phyloP scores from a whole-genome alignment of 2,329 filamentous ascomycete species.

The Aureobasidium sp. region DNA sequence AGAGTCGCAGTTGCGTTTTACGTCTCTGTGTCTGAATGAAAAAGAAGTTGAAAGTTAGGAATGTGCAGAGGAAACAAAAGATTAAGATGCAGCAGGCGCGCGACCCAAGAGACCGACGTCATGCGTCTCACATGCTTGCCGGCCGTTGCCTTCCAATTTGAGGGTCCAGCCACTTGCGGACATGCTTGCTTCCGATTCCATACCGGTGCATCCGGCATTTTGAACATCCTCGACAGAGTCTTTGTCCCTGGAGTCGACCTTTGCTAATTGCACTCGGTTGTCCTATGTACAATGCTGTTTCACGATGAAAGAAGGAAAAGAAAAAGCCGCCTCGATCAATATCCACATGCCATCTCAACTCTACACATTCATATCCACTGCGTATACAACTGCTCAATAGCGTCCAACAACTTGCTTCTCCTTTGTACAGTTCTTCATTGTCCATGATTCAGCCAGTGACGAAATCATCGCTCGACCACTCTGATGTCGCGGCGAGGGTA shows the following conservation, averaged over 20 bases:
- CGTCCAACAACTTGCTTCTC: not conserved
- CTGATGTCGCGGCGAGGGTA: not conserved
- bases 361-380: conserved; percentile 23
- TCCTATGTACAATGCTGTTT: not conserved
- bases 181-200: conserved; percentile 16
- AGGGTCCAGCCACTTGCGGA: not conserved
- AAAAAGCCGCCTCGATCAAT: not conserved
- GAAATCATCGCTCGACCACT: conserved; percentile 1
- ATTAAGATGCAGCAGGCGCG: not conserved
- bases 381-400: not conserved
- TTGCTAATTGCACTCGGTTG: not conserved
- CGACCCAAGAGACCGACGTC: not conserved
- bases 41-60: not conserved
- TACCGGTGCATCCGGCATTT: conserved; percentile 19
- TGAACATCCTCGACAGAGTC: not conserved
- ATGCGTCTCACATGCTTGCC: conserved; percentile 7
- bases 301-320: no score
- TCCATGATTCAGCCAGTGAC: conserved; percentile 28
- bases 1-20: conserved; percentile 1
- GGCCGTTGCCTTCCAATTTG: not conserved
- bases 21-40: not conserved
- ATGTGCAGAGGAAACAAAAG: conserved; percentile 1
- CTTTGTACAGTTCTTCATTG: not conserved
- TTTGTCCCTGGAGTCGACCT: not conserved
- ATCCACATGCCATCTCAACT: not conserved